A percentile compares a stretch with the other conserved stretches of the same genome.
Evolutionary conservation across 2,329 filamentous ascomycete species (phyloP).

Genomic region (Chrysoporthe deuterocubensis): DNA sequence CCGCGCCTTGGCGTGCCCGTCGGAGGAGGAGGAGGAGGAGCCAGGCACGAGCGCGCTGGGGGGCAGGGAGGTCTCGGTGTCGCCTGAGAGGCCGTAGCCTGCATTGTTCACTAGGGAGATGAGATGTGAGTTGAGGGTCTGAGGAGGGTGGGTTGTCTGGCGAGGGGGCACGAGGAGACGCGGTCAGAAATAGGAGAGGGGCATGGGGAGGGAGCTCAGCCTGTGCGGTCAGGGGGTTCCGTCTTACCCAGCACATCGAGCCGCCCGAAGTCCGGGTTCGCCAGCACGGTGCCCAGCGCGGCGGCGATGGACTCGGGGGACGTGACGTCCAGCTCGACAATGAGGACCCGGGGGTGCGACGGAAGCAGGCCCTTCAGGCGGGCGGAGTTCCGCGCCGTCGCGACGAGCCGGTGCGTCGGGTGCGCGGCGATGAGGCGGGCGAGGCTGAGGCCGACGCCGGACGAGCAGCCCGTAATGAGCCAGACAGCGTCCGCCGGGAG

Average conservation of each 20-base stretch:
- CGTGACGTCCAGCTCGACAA: conserved; percentile 49
- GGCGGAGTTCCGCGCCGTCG: conserved; percentile 41
- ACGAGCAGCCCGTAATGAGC: conserved; percentile 43
- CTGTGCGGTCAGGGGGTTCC: accelerated
- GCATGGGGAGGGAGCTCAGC: too few species aligned
- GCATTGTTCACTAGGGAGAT: conserved; percentile 39
- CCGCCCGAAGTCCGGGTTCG: conserved; percentile 38
- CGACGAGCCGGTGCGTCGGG: conserved; percentile 33
- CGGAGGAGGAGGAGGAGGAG: conserved; percentile 25
- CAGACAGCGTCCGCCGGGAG: conserved; percentile 44
- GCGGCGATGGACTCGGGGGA: conserved; percentile 37
- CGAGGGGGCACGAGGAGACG: background rate
- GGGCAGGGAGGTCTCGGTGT: conserved; percentile 32
- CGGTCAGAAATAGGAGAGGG: too few species aligned
- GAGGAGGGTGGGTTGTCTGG: background rate
- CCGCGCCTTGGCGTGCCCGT: conserved; percentile 31
- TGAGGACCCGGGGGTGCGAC: conserved; percentile 39
- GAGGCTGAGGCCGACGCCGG: conserved; percentile 36
- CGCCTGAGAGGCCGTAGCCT: conserved; percentile 48
- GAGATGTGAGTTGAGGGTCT: background rate
- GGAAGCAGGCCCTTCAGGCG: conserved; percentile 42
- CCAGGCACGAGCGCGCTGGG: background rate
- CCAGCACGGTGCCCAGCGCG: conserved; percentile 40
- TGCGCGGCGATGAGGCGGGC: conserved; percentile 33
- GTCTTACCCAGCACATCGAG: conserved; percentile 36